Conservation (phyloP, 2,329 filamentous ascomycete genomes). For the Scolecobasidium constrictum region DNA sequence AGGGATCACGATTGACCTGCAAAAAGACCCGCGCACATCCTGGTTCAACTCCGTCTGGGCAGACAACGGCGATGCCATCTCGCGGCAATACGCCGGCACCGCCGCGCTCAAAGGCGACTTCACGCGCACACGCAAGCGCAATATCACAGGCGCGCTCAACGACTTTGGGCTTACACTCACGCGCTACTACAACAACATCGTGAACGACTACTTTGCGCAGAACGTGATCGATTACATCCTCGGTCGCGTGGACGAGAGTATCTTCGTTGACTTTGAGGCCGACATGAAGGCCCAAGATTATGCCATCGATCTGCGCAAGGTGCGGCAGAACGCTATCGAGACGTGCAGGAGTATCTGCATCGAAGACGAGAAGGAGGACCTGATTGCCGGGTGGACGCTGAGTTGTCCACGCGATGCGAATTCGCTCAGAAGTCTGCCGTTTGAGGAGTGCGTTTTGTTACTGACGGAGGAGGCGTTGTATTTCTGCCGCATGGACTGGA, state of each 20-base stretch:
- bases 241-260: constrained; percentile 70
- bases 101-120: constrained; percentile 95
- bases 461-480: constrained; percentile 80
- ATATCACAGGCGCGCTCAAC: constrained; percentile 83
- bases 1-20: constrained; percentile 63
- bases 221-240: constrained; percentile 89
- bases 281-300: constrained; percentile 91
- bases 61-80: constrained; percentile 93
- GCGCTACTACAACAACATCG: constrained; percentile 72
- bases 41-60: constrained; percentile 98
- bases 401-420: constrained; percentile 64
- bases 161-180: constrained; percentile 85
- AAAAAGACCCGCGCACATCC: constrained; percentile 65
- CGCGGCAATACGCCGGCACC: constrained; percentile 90
- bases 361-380: constrained; percentile 63
- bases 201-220: constrained; percentile 96
- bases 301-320: constrained; percentile 71
- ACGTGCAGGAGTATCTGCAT: constrained; percentile 79
- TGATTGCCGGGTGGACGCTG: constrained; percentile 83
- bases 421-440: constrained; percentile 54
- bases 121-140: constrained; percentile 78
- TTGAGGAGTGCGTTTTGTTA: constrained; percentile 81
- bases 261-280: constrained; percentile 90
- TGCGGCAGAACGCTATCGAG: constrained; percentile 83
- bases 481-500: constrained; percentile 88